Evolutionary conservation across 371 early-diverging fungal genomes (phyloP).

Genomic region (Mucor piriformis): DNA sequence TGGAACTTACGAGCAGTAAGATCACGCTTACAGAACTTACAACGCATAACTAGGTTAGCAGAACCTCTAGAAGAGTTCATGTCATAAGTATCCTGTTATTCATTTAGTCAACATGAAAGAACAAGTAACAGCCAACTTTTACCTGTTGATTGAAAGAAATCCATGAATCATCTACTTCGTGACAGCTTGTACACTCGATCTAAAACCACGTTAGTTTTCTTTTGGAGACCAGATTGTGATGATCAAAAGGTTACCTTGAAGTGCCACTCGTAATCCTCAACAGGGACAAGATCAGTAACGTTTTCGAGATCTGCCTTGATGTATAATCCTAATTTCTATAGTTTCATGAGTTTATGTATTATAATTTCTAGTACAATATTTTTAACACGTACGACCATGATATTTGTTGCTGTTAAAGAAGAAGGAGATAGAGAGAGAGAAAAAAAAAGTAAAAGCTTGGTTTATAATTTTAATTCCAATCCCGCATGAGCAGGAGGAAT

Average conservation of each 20-base stretch:
- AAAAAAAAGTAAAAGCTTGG: too few species aligned
- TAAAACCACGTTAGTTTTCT: constrained; percentile 16
- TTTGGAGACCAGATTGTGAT: too few species aligned
- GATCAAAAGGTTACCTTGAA: constrained; percentile 79
- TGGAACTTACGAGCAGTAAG: constrained; percentile 61
- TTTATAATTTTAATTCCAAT: too few species aligned
- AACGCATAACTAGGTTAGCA: constrained; percentile 89
- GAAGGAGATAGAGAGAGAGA: too few species aligned
- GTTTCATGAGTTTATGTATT: not conserved
- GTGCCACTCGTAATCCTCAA: constrained; percentile 70
- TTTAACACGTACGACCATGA: not conserved
- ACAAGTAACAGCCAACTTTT: constrained; percentile 3
- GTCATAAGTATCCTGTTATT: constrained; percentile 19
- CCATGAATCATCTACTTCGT: constrained; percentile 74
- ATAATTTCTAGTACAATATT: too few species aligned
- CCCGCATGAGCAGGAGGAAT: too few species aligned
- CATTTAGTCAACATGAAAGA: not conserved
- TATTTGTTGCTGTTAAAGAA: too few species aligned
- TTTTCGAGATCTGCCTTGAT: constrained; percentile 83
- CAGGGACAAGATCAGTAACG: constrained; percentile 73
- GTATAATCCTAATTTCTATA: constrained; percentile 51
- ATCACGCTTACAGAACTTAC: constrained; percentile 92
- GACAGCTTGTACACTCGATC: constrained; percentile 84
- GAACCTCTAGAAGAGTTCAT: constrained; percentile 70
- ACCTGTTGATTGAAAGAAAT: constrained; percentile 75